Evolutionary conservation across 2,329 filamentous ascomycete genomes (phyloP).

Genomic region (Fusarium odoratissimum): DNA sequence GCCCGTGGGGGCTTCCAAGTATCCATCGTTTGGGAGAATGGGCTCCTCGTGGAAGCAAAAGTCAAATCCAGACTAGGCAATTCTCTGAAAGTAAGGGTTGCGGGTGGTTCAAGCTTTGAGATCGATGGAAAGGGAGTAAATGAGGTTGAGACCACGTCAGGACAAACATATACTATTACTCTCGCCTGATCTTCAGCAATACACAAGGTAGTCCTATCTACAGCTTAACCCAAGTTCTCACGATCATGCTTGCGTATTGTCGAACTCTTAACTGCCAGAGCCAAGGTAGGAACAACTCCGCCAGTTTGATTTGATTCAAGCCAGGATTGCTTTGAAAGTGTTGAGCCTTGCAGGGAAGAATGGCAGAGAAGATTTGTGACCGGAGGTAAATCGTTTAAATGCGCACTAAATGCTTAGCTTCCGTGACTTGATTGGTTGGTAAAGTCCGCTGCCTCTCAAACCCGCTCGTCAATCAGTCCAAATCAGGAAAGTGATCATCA

Average conservation of each 20-base stretch:
- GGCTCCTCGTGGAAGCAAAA: rapidly evolving
- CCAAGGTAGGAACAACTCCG: too few relatives aligned
- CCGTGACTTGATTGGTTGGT: neutral
- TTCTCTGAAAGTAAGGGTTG: neutral
- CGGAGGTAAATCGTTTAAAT: too few relatives aligned
- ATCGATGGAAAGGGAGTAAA: neutral
- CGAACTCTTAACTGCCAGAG: too few relatives aligned
- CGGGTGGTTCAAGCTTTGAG: neutral
- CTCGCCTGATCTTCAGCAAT: rapidly evolving
- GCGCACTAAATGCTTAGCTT: too few relatives aligned
- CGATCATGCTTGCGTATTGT: too few relatives aligned
- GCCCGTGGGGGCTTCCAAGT: neutral
- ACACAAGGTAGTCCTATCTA: rapidly evolving
- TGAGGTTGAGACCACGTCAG: neutral
- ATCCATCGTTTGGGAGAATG: neutral
- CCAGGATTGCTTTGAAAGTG: too few relatives aligned
- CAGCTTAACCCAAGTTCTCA: too few relatives aligned
- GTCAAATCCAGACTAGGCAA: neutral
- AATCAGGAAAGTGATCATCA: neutral
- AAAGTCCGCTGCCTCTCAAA: rapidly evolving
- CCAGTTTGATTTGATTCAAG: too few relatives aligned
- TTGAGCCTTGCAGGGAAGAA: too few relatives aligned
- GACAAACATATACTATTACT: neutral
- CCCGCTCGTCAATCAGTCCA: neutral
- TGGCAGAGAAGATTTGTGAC: too few relatives aligned